A percentile compares a stretch with the other conserved stretches of the same genome.
These are phyloP conservation scores for Zygosaccharomyces rouxii DNA, from an alignment of 805 yeast genomes.

Conservation along the genomic window DNA sequence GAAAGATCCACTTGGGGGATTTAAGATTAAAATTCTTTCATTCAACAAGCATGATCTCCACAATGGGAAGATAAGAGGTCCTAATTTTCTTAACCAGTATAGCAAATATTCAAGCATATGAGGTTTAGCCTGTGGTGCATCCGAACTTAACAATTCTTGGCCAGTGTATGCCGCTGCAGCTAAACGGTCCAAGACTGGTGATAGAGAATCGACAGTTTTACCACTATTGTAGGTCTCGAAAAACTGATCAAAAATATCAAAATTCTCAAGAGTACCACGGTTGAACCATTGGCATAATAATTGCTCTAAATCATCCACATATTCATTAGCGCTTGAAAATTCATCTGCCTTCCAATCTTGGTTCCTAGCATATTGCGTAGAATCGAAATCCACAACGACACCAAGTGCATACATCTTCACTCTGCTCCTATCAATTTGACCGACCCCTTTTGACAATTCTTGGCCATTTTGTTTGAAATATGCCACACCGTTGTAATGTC, in stretches of 20 bases:
- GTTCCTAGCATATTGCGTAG: constrained; percentile 5
- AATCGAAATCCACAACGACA: constrained; percentile 45
- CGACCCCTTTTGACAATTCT: constrained; percentile 21
- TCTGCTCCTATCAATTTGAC: constrained; percentile 37
- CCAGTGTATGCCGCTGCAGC: constrained; percentile 12
- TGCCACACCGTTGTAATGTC: constrained; percentile 44
- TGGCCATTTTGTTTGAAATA: constrained; percentile 45
- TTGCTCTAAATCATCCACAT: constrained; percentile 19
- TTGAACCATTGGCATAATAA: constrained; percentile 25
- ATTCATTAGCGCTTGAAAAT: constrained; percentile 20
- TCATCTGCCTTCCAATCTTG: constrained; percentile 19
- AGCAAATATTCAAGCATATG: constrained; percentile 21
- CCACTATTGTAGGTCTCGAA: constrained; percentile 14
- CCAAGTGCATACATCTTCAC: constrained; percentile 66
- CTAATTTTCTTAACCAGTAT: constrained; percentile 29
- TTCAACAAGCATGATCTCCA: constrained; percentile 32
- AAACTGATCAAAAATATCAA: constrained; percentile 18
- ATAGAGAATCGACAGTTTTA: constrained; percentile 10
- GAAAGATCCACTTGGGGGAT: constrained; percentile 27
- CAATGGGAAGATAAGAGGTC: constrained; percentile 33
- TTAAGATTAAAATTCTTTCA: constrained; percentile 29
- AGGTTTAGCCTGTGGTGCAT: constrained; percentile 11
- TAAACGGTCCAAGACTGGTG: constrained; percentile 17
- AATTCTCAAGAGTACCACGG: constrained; percentile 9
- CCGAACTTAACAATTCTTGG: constrained; percentile 1